Conservation (phyloP, 495 filamentous ascomycete species). For the Penicillium taxi region DNA sequence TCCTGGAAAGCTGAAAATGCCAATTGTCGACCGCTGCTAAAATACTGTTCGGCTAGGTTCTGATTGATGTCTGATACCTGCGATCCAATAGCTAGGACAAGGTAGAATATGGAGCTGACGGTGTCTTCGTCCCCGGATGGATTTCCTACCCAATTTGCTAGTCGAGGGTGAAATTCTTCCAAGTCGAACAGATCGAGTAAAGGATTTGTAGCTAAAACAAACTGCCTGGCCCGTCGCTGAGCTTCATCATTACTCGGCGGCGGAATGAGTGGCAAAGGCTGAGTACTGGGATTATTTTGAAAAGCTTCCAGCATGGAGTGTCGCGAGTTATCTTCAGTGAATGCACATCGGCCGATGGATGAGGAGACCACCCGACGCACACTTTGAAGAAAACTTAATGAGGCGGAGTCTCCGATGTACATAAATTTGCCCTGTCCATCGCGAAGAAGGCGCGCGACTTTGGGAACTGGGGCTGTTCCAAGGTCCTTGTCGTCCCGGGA, state of each 20-base stretch:
- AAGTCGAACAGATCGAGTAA: constrained; percentile 34
- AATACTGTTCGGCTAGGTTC: constrained; percentile 40
- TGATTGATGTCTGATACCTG: constrained; percentile 44
- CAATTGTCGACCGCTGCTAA: constrained; percentile 47
- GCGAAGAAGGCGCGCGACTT: constrained; percentile 45
- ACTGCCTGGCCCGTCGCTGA: constrained; percentile 31
- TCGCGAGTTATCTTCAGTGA: constrained; percentile 60
- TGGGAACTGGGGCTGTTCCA: constrained; percentile 35
- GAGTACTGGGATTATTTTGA: constrained; percentile 31
- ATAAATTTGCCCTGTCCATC: constrained; percentile 48
- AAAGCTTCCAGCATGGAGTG: constrained; percentile 60
- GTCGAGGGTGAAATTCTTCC: constrained; percentile 27
- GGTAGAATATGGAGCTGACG: constrained; percentile 47
- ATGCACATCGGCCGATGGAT: constrained; percentile 54
- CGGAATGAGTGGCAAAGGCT: constrained; percentile 21
- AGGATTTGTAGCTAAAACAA: constrained; percentile 35
- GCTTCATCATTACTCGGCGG: constrained; percentile 31
- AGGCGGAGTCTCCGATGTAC: constrained; percentile 69
- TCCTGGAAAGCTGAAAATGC: constrained; percentile 49
- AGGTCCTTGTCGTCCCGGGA: constrained; percentile 31
- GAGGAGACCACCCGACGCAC: constrained; percentile 65
- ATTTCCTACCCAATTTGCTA: constrained; percentile 36
- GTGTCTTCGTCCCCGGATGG: constrained; percentile 37
- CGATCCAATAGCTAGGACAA: constrained; percentile 54
- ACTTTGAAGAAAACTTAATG: constrained; percentile 62